These are phyloP conservation scores for Agrocybe pediades DNA, from an alignment of 768 basidiomycete species.

Conservation along the genomic window DNA sequence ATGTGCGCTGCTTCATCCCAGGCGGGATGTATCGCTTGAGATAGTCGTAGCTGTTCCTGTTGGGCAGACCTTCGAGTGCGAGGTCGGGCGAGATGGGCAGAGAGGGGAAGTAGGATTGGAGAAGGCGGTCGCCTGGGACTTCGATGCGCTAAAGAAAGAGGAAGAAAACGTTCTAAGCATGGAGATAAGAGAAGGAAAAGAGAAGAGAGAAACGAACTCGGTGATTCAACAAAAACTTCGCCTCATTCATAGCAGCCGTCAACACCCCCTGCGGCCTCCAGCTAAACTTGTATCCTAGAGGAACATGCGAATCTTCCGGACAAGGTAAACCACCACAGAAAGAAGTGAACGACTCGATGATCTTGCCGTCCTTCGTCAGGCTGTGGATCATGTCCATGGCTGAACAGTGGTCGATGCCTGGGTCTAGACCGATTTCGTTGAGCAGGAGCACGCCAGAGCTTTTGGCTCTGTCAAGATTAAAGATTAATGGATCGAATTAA, in stretches of 20 bases:
- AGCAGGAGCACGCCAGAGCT: slow-evolving; percentile 69
- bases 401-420: slow-evolving; percentile 88
- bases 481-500: not conserved
- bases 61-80: slow-evolving; percentile 81
- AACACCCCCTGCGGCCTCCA: slow-evolving; percentile 92
- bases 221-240: slow-evolving; percentile 60
- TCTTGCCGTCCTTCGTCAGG: slow-evolving; percentile 51
- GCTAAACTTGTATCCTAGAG: slow-evolving; percentile 90
- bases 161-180: not conserved
- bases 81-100: slow-evolving; percentile 67
- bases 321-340: slow-evolving; percentile 94
- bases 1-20: slow-evolving; percentile 46
- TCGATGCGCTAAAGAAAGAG: not conserved
- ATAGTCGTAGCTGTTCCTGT: slow-evolving; percentile 80
- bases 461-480: slow-evolving; percentile 46
- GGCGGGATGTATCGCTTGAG: slow-evolving; percentile 61
- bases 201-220: slow-evolving; percentile 42
- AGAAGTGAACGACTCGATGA: slow-evolving; percentile 74
- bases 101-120: slow-evolving; percentile 60
- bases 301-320: slow-evolving; percentile 63
- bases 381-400: slow-evolving; percentile 69
- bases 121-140: slow-evolving; percentile 45
- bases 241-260: slow-evolving; percentile 73
- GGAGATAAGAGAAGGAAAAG: not conserved
- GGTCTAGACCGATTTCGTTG: slow-evolving; percentile 90